A percentile compares a stretch with the other conserved stretches of the same genome.
phyloP scores from a whole-genome alignment of 2,329 filamentous ascomycete species.

The Paecilomyces niveus region DNA sequence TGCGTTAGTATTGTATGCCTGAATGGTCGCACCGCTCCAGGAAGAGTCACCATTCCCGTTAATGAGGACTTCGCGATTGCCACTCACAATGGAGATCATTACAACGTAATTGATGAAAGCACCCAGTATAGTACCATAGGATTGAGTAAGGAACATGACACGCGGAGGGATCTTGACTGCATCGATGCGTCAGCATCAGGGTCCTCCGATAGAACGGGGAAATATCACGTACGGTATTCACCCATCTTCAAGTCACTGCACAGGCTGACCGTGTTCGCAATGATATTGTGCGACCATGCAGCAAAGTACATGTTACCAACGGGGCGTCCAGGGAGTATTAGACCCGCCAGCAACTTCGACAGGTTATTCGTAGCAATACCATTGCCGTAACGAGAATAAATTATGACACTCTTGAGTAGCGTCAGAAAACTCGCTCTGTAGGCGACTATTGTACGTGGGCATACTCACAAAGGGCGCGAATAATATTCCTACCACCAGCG shows the following conservation, averaged over 20 bases:
- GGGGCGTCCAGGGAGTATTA: constrained; percentile 45
- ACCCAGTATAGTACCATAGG: constrained; percentile 6
- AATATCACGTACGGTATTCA: constrained; percentile 43
- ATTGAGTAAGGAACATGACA: constrained; percentile 7
- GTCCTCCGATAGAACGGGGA: not conserved
- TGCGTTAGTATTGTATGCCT: constrained; percentile 7
- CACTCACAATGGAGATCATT: constrained; percentile 5
- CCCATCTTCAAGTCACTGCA: constrained; percentile 52
- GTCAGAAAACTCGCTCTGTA: constrained; percentile 2
- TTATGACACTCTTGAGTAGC: constrained; percentile 39
- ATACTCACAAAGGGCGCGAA: constrained; percentile 14
- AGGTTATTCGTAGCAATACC: constrained; percentile 54
- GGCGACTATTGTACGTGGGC: not conserved
- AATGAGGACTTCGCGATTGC: constrained; percentile 2
- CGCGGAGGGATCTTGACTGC: constrained; percentile 8
- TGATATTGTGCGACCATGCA: constrained; percentile 53
- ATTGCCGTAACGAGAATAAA: constrained; percentile 49
- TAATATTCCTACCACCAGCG: constrained; percentile 20
- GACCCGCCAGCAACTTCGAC: constrained; percentile 51
- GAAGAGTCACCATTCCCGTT: constrained; percentile 6
- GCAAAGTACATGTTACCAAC: constrained; percentile 55
- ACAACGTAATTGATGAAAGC: constrained; percentile 7
- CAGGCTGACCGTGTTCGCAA: constrained; percentile 44
- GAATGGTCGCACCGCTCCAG: constrained; percentile 6
- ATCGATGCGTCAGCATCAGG: not conserved